Base-by-base conservation (phyloP, 371 early-diverging fungal genomes). In the Mortierella sp. region DNA sequence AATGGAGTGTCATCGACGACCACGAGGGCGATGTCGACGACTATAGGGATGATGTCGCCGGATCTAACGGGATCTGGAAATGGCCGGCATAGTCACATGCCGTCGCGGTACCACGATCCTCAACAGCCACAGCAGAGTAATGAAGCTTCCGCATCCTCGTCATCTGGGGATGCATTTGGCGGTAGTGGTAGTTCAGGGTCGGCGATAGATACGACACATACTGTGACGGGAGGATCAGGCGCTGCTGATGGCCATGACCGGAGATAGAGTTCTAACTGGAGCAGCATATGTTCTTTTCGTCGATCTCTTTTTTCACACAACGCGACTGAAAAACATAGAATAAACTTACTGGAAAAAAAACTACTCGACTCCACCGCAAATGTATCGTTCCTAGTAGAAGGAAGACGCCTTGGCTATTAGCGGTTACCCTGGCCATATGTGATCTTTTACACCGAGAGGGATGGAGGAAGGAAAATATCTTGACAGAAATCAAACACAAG, bases 61-160 rank as follows among this genome's bases (percentile, higher is more conserved):
- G 68, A 65, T 31, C 68, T 7, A 24, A 65, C 68, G 19, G 68
- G 68, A 42, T 42, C 68, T 65, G 60, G 60, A 26, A 60, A 31
- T 28, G 60, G 60, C 13, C 68, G 68, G 24, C 42, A 65, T 24
- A 24, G 68, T 3, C 38, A 65, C 19, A 24, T 21, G 9, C 38
- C 68, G 8, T 38, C 68, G 13, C 68, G 68, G 9, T 38, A 65
- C 68, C 24, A 65, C 24, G 38, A 65, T 8, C 24, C 38, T 19
- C 38, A 63, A 4, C 31, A 63, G 21, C 31, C 31, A 16, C 63
- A 21, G 42, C 68, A 63, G 63, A 31, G 31, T 4, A 63, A 63
- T 24, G 10, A 9, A 24, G 3, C 42, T 65, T 65, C 68, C 9
- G 34, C 68, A 10, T 38, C 68, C 8, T 65, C 68, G 2, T 65